A percentile compares a stretch with the other conserved stretches of the same genome.
Conservation (phyloP, 108 stramenopile genomes). For the Aurantiochytrium sp. region DNA sequence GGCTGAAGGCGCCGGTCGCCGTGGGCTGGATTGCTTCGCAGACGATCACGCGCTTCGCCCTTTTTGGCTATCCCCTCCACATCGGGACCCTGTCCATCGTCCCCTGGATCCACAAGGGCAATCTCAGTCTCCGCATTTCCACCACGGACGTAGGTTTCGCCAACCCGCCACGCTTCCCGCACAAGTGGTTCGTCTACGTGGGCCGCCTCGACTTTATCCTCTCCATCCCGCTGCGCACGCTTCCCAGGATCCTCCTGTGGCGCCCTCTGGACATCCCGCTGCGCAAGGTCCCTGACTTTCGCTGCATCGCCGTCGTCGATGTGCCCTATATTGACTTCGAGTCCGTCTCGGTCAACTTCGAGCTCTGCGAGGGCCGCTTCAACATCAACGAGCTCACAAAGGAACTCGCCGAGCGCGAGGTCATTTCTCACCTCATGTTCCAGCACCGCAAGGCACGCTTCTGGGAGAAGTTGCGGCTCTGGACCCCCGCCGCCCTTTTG, state of each 20-base stretch:
- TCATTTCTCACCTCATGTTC: neutral
- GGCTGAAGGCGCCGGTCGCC: neutral
- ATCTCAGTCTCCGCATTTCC: neutral
- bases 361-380: constrained; percentile 26
- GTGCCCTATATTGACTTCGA: constrained; percentile 28
- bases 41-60: neutral
- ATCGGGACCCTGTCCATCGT: neutral
- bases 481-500: neutral
- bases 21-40: constrained; percentile 7
- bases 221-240: neutral
- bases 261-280: neutral
- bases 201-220: neutral
- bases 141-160: neutral
- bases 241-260: neutral
- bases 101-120: neutral
- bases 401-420: constrained; percentile 27
- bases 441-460: neutral
- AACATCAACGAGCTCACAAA: constrained; percentile 22
- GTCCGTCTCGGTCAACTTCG: neutral
- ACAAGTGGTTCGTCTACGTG: neutral
- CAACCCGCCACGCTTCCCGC: neutral
- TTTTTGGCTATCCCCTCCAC: constrained; percentile 6
- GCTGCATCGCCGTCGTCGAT: neutral
- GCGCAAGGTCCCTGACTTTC: neutral
- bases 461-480: neutral